Base-by-base conservation (phyloP, 768 basidiomycete species). In the Boletus rufocinnamomeus region DNA sequence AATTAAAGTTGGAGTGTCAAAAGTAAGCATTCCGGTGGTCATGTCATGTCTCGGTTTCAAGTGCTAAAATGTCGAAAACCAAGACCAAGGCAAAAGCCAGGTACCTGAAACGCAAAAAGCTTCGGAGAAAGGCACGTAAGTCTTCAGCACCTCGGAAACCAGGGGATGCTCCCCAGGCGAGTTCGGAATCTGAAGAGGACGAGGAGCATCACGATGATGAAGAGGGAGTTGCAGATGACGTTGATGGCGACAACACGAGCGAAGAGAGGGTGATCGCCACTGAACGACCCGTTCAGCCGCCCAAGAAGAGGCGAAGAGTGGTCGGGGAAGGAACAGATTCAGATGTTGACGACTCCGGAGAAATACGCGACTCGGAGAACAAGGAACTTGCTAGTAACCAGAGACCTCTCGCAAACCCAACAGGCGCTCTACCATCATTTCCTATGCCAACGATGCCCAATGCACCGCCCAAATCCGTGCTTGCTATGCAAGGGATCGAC, bases 401-500 rank as follows among this genome's bases (percentile, higher is more conserved):
- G 34, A 60, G 23, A 58, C 44, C 61, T 56, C 54, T 46, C 27
- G 32, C 53, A 41, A 55, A 49, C 9, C 69, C 71, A 19, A 63
- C 68, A 16, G 69, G 77, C 3, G 61, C 79, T 11, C 80, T 93
- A 2, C 87, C 87, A 1, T 80, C 80, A 0, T 93, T 94, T 68
- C 89, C 92, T 9, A 71, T 83, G 10, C 89, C 90, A 6, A 75
- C 76, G 7, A 76, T 81, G 21, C 91, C 91, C 0, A 74, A 84
- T 64, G 84, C 86, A 1, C 91, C 91, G 2, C 85, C 89, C 17
- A 85, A 85, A 69, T 77, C 82, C 4, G 76, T 79, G n/a, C 83
- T 94, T 21, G 86, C 86, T 10, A 74, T 88, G 34, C 91, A 93
- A 70, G 91, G 92, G 14, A 77, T 95, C 16, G 91, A 94, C 71